Base-by-base conservation (phyloP, 345 rosid species). In the Mallotus nudiflorus region DNA sequence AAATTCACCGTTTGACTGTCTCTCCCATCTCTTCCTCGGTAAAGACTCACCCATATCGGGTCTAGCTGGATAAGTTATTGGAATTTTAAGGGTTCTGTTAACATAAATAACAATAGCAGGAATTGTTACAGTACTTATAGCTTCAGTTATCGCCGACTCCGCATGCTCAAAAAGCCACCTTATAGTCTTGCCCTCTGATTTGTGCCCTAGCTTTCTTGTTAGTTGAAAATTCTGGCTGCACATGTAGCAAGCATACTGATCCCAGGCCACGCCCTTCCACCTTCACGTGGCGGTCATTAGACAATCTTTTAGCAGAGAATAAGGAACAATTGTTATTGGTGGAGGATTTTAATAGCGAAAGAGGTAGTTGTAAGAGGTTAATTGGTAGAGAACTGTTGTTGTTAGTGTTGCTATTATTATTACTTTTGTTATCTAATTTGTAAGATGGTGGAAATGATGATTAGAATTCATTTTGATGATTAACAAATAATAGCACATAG, bases 221-320 rank as follows among this genome's bases (percentile, higher is more conserved):
- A 89, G 75, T 22, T 91, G 97, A 91, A 91, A 55, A 89, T 72
- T 85, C 96, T 85, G n/a, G 92, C 89, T 27, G 93, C 93, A 63
- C 92, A 91, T 5, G 87, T 66, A 40, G 89, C 87, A 0, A 93
- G 93, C 71, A 92, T 84, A 62, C 93, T 86, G 62, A 89, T 75
- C 77, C 96, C 81, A 53, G 85, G 46, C 97, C 97, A 5, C 93
- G 92, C 37, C 97, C 97, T 65, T 91, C 96, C 8, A 91, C 97
- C 74, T 91, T 91, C 0, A 92, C 84, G 83, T 92, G 97, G 29
- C 96, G 88, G 81, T 92, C 97, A 68, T 82, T 90, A 0, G 85
- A 63, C 9, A 83, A 73, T 18, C 84, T 74, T 66, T 80, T 87
- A 15, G 82, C 62, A 8, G 71, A 70, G 8, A 18, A 82, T 5